Evolutionary conservation across 2,329 filamentous ascomycete genomes (phyloP), one percentile per base, ranked within the genome.

Genomic region (Purpureocillium lavendulum): DNA sequence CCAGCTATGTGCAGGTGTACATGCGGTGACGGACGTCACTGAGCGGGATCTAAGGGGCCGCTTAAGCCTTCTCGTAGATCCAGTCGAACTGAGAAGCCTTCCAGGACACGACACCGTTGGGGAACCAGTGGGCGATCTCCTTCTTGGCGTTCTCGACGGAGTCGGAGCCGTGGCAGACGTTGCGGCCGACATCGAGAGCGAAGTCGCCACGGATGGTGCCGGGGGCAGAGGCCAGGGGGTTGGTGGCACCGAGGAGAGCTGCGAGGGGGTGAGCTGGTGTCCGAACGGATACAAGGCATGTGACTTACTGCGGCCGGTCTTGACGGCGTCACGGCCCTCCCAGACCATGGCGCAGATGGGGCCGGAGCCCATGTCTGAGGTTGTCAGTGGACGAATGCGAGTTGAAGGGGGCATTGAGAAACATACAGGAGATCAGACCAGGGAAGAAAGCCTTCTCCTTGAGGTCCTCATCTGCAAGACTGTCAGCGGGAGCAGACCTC

Each of bases 151-250:
- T 95, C 82, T 98, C 92, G 70, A 98, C 90, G 65, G 77, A 82
- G 80, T 98, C 92, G 70, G 88, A 96, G 66, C 92, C 92, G 82
- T 98, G 92, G 86, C 90, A 97, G 74, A 97, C 88, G 78, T 98
- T 98, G 69, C 90, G 87, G 73, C 92, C 92, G 64, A 69, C 64
- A 45, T 70, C 80, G 57, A 90, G 85, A 67, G 85, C 84, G 67
- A 67, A 88, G 76, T 90, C 84, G 69, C 88, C 90, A 74, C 92
- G 90, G 80, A 98, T 98, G 75, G 92, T 98, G 66, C 92, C 92
- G 50, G 92, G 92, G 59, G 83, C 80, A 42, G 90, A 97, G 64
- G 83, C 86, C 52, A 92, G 79, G 61, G 92, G 92, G 85, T 98
- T 97, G 80, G 92, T 98, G 72, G 92, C 92, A 72, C 92, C 92